These are phyloP conservation scores for Neurospora sp. DNA, from an alignment of 495 filamentous ascomycete genomes.

Conservation along the genomic window DNA sequence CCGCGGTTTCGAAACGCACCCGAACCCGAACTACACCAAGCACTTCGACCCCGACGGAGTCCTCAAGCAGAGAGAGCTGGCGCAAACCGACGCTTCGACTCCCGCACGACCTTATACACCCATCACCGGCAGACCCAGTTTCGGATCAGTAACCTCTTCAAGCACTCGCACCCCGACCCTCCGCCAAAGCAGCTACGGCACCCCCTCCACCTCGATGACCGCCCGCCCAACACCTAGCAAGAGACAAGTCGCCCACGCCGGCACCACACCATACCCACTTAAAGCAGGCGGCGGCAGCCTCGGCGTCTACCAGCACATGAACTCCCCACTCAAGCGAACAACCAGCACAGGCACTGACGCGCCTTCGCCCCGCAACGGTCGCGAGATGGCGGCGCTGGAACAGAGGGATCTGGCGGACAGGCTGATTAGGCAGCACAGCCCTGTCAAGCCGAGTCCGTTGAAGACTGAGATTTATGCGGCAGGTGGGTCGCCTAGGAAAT, in stretches of 20 bases:
- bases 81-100: neutral
- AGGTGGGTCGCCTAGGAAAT: neutral
- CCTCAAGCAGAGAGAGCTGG: neutral
- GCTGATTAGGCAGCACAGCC: slow-evolving; percentile 20
- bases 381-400: slow-evolving; percentile 45
- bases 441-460: slow-evolving; percentile 10
- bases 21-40: slow-evolving; percentile 78
- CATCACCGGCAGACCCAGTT: neutral
- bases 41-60: slow-evolving; percentile 63
- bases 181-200: slow-evolving; percentile 5
- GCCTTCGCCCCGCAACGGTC: slow-evolving; percentile 39
- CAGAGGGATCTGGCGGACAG: slow-evolving; percentile 26
- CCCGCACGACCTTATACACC: neutral
- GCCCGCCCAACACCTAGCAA: neutral
- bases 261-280: neutral
- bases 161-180: slow-evolving; percentile 2
- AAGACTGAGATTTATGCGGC: neutral
- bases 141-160: slow-evolving; percentile 20
- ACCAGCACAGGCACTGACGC: slow-evolving; percentile 30
- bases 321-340: slow-evolving; percentile 56
- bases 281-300: slow-evolving; percentile 76
- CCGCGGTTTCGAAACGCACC: slow-evolving; percentile 72
- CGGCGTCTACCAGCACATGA: slow-evolving; percentile 69
- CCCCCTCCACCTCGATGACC: slow-evolving; percentile 3
- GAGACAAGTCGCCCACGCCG: slow-evolving; percentile 4